Percentiles rank a stretch among this genome's conserved stretches.
Evolutionary conservation across 2,329 filamentous ascomycete genomes (phyloP).

Genomic region (Exophiala alcalophila): DNA sequence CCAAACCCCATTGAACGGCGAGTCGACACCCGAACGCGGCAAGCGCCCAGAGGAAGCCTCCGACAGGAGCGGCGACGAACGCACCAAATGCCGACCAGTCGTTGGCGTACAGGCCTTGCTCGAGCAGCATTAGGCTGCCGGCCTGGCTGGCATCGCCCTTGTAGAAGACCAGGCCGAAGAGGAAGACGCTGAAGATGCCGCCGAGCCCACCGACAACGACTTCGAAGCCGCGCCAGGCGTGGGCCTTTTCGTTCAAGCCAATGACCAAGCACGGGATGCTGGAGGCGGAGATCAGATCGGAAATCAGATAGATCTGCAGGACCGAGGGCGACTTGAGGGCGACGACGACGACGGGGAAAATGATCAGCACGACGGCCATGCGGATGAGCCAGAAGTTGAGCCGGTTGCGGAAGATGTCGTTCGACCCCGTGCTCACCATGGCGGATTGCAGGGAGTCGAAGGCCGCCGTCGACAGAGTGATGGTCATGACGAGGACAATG

Average conservation of each 20-base stretch:
- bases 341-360: conserved; percentile 70
- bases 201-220: conserved; percentile 75
- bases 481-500: conserved; percentile 75
- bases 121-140: conserved; percentile 66
- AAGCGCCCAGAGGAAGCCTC: conserved; percentile 69
- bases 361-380: conserved; percentile 65
- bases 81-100: conserved; percentile 81
- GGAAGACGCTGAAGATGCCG: conserved; percentile 74
- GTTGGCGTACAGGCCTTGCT: conserved; percentile 69
- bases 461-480: conserved; percentile 70
- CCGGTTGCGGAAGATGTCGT: conserved; percentile 79
- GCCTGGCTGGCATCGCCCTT: conserved; percentile 59
- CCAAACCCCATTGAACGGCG: conserved; percentile 54
- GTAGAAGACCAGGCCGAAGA: conserved; percentile 78
- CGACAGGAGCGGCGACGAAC: conserved; percentile 75
- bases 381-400: conserved; percentile 74
- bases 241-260: conserved; percentile 62
- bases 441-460: conserved; percentile 80
- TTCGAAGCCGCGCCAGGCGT: conserved; percentile 78
- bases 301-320: conserved; percentile 78
- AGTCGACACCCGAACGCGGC: conserved; percentile 62
- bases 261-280: conserved; percentile 71
- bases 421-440: conserved; percentile 80
- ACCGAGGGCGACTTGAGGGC: conserved; percentile 72
- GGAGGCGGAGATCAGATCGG: conserved; percentile 73